Conservation (phyloP, 176 grass and related monocot genomes). For the Oryza nivara region DNA sequence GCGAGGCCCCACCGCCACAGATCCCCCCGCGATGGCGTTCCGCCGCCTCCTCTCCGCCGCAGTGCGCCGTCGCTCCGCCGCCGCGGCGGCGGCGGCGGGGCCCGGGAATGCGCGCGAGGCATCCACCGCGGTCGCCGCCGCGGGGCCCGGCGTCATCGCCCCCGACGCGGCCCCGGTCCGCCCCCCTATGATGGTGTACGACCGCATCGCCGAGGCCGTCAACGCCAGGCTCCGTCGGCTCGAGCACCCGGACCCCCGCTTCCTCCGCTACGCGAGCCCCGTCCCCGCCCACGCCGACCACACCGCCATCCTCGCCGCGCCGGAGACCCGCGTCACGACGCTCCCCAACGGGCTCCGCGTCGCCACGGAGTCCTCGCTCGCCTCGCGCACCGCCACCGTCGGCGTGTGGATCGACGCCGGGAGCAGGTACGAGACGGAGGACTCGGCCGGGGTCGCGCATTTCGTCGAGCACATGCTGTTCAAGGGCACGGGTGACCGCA, state of each 20-base stretch:
- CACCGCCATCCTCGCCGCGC: conserved; percentile 71
- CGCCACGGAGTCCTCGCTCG: conserved; percentile 87
- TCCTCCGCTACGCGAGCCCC: conserved; percentile 91
- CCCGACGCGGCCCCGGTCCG: conserved; percentile 45
- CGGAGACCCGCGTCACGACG: conserved; percentile 84
- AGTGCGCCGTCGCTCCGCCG: conserved; percentile 47
- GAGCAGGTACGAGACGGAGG: conserved; percentile 82
- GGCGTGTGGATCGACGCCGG: conserved; percentile 99
- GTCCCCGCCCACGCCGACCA: conserved; percentile 78
- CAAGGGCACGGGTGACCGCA: conserved; percentile 76
- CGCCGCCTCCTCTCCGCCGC: conserved; percentile 46
- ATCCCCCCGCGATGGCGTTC: conserved; percentile 50
- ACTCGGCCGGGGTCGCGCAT: conserved; percentile 89
- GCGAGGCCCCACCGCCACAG: conserved; percentile 39
- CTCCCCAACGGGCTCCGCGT: conserved; percentile 83
- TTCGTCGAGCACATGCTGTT: conserved; percentile 99
- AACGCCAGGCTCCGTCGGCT: conserved; percentile 70
- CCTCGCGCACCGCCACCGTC: conserved; percentile 75
- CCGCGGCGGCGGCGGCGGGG: conserved; percentile 42
- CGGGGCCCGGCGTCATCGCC: conserved; percentile 50
- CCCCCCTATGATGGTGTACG: conserved; percentile 72
- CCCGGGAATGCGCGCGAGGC: conserved; percentile 58
- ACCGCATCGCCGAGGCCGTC: conserved; percentile 68
- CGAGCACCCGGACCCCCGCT: conserved; percentile 84
- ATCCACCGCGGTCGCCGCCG: conserved; percentile 56